Evolutionary conservation across 164 flowering plant genomes (phyloP).

Genomic region (Aristolochia californica): DNA sequence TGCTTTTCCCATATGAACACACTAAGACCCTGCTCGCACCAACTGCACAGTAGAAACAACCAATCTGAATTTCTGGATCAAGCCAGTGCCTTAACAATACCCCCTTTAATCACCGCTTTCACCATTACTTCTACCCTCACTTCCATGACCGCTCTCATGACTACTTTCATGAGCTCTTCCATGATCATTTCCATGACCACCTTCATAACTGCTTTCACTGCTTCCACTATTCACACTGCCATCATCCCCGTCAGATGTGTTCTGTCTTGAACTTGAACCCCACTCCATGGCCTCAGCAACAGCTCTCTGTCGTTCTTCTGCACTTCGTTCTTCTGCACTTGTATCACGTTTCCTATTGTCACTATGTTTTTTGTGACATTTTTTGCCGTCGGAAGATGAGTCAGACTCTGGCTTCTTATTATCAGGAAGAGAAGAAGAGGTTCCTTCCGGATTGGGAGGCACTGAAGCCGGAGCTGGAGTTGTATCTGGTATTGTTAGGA

Average conservation of each 20-base stretch:
- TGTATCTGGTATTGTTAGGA: constrained; percentile 15
- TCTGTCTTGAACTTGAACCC: constrained; percentile 19
- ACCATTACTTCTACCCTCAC: no score
- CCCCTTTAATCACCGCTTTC: no score
- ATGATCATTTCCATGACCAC: background rate
- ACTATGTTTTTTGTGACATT: background rate
- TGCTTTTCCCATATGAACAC: constrained; percentile 1
- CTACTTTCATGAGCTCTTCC: background rate
- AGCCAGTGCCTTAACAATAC: no score
- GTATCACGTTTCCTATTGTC: background rate
- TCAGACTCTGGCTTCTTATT: background rate
- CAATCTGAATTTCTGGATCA: no score
- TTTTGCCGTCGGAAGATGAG: background rate
- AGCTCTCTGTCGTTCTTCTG: constrained; percentile 23
- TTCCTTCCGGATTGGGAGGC: background rate
- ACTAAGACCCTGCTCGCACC: background rate
- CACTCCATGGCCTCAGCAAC: constrained; percentile 35
- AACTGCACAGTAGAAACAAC: background rate
- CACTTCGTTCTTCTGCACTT: constrained; percentile 9
- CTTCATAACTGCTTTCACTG: background rate
- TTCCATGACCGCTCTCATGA: background rate
- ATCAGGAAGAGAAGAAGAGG: background rate
- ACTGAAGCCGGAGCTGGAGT: constrained; percentile 3
- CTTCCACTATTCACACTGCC: background rate
- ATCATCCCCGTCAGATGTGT: background rate